Conservation (phyloP, 2,329 filamentous ascomycete species). For the Beauveria rudraprayagi region DNA sequence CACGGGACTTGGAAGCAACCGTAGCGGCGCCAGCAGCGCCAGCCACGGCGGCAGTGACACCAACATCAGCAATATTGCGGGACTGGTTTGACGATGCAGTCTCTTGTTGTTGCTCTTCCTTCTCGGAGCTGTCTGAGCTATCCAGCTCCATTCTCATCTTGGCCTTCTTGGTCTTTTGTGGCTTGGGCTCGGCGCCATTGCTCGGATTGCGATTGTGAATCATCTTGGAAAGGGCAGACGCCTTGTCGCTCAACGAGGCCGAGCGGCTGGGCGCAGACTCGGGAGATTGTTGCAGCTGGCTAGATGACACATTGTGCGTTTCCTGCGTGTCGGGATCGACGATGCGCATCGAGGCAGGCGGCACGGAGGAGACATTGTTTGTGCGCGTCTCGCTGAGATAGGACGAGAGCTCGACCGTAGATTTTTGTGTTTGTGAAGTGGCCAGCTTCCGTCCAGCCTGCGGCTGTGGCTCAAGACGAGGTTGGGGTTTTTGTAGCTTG, state of each 20-base stretch:
- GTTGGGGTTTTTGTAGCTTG: constrained; percentile 64
- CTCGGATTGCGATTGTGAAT: constrained; percentile 25
- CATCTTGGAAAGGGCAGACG: constrained; percentile 30
- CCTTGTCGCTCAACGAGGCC: constrained; percentile 23
- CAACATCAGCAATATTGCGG: constrained; percentile 22
- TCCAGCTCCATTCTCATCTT: constrained; percentile 60
- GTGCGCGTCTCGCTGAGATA: constrained; percentile 36
- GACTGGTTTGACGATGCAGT: neutral
- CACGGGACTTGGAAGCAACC: neutral
- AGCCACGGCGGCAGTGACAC: constrained; percentile 21
- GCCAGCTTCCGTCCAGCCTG: constrained; percentile 27
- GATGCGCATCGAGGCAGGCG: constrained; percentile 49
- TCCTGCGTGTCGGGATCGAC: constrained; percentile 47
- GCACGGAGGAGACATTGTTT: constrained; percentile 48
- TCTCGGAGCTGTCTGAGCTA: constrained; percentile 56
- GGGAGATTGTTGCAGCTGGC: constrained; percentile 20
- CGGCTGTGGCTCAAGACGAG: constrained; percentile 38
- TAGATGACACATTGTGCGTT: constrained; percentile 27
- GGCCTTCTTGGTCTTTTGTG: constrained; percentile 40
- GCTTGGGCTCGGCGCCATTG: constrained; percentile 40
- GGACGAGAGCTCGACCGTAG: constrained; percentile 34
- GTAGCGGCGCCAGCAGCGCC: neutral
- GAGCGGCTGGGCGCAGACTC: constrained; percentile 24
- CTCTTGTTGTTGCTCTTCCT: constrained; percentile 10
- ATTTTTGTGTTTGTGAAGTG: constrained; percentile 21